Base-by-base conservation (phyloP, 1,284 basidiomycete genomes). In the Marasmius tenuissimus region DNA sequence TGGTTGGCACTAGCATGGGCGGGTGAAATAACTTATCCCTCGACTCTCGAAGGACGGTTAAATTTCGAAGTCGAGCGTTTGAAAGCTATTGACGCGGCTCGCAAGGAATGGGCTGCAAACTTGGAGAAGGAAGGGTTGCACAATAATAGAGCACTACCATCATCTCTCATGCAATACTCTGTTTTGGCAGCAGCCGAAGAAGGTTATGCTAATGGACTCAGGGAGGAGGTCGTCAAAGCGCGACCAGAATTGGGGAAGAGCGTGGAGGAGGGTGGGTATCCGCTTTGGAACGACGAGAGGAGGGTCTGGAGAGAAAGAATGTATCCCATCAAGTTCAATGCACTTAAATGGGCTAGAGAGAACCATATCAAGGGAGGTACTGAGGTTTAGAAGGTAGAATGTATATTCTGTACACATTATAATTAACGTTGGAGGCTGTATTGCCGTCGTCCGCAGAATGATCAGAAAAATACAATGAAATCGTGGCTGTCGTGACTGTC, bases 1-100 rank as follows among this genome's bases (percentile, higher is more conserved):
- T 63, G 62, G 62, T 51, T 63, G 14, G 49, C 55, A 1, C 45
- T 63, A 4, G 57, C 57, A 1, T 63, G 62, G 62, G 37, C 42
- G 4, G 57, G 58, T 12, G 45, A 59, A 47, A 49, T 63, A 39
- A 3, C 39, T 20, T 58, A 54, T 53, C 62, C 62, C 1, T 16
- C 48, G 33, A 50, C 62, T 14, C 18, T 54, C 14, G 35, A 54
- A 16, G 56, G n/a, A 5, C 50, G 56, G 2, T 33, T 63, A 20
- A 40, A 52, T 20, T 63, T 58, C 27, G 62, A 63, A 40, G 57
- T 50, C 34, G 51, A 63, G 7, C 50, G 55, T 5, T 40, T 63
- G 14, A 40, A 34, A 16, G 40, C 38, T 16, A 57, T 61, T 11
- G 59, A 61, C 35, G 22, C 33, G 8, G 54, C 37, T 18, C 51